Evolutionary conservation across 2,329 filamentous ascomycete genomes (phyloP), one percentile per base, ranked within the genome.

Genomic region (Zalaria obscura): DNA sequence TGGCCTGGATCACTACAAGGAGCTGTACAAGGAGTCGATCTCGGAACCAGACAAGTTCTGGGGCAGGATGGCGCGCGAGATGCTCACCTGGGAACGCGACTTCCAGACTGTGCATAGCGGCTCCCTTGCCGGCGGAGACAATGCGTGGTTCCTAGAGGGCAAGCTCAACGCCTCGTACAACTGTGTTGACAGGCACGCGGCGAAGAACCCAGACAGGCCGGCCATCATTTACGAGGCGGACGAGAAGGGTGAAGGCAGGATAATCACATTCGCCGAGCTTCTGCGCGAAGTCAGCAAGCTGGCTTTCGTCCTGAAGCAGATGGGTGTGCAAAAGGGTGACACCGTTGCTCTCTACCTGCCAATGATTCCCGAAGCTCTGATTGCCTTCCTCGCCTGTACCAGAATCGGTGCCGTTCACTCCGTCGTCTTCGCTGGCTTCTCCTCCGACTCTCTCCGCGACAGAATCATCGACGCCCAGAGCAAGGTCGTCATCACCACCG

Each of bases 171-270:
- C 91, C 48, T 91, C 84, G 27, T 96, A 87, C 77, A 98, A 98
- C 71, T 93, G 87, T 58, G 80, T 98, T 49, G 91, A 98, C 59
- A 84, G 91, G 47, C 89, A 96, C 64, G 91, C 91, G n/a, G 76
- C 93, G 66, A 87, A 88, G 66, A 79, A 94, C 66, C 91, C 91
- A 38, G 69, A 96, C 67, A 86, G 82, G 67, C 78, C 91, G 38
- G 91, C 91, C 61, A 93, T 98, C 66, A 94, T 96, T 68, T 98
- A 96, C 70, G 91, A 98, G 70, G 89, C 88, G 46, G 91, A 98
- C 56, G 91, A 98, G 66, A 76, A 81, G 35, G 72, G 66, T 41
- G 83, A 93, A 59, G 88, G 91, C 57, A 86, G 89, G 51, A 88
- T 74, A 50, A 81, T 98, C 62, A 91, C 85, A 50, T 98, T 96